Percentiles rank a stretch among this genome's conserved stretches.
Evolutionary conservation across 1,284 basidiomycete species (phyloP).

Genomic region (Pascua sp.): DNA sequence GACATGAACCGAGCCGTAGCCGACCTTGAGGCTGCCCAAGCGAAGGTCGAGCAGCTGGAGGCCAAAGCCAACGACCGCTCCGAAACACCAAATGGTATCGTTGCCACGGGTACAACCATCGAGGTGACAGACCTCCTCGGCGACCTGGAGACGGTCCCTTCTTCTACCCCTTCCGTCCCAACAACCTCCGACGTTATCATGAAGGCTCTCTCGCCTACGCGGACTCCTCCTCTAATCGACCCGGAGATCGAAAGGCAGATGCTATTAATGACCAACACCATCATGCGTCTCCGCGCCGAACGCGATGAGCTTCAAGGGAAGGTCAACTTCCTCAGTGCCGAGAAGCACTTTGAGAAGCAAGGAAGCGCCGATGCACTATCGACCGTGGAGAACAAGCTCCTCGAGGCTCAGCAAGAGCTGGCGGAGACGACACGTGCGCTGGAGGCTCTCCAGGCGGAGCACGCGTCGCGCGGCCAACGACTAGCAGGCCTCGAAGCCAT

Average conservation of each 20-base stretch:
- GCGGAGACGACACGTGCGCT: not conserved
- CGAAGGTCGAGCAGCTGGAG: not conserved
- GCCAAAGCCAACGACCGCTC: not conserved
- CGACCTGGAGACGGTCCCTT: too few relatives aligned
- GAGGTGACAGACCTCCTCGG: too few relatives aligned
- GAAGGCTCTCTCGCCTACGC: too few relatives aligned
- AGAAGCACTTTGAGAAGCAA: slow-evolving; percentile 7
- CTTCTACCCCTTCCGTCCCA: too few relatives aligned
- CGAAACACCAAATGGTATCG: not conserved
- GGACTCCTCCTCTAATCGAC: too few relatives aligned
- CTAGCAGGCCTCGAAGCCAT: too few relatives aligned
- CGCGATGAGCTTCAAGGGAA: slow-evolving; percentile 14
- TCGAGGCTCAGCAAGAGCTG: not conserved
- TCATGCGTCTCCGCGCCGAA: slow-evolving; percentile 13
- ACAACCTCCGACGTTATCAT: too few relatives aligned
- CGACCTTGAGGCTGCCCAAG: not conserved
- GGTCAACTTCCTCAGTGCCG: slow-evolving; percentile 9
- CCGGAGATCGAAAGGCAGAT: not conserved
- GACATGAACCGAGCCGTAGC: not conserved
- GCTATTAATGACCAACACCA: slow-evolving; percentile 9
- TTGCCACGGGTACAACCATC: not conserved
- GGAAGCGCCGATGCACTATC: not conserved
- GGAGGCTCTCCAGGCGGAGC: not conserved
- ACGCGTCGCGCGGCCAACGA: not conserved
- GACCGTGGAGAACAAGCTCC: not conserved